Conservation (phyloP, 2,329 filamentous ascomycete genomes). For the Calonectria multiphialidica region DNA sequence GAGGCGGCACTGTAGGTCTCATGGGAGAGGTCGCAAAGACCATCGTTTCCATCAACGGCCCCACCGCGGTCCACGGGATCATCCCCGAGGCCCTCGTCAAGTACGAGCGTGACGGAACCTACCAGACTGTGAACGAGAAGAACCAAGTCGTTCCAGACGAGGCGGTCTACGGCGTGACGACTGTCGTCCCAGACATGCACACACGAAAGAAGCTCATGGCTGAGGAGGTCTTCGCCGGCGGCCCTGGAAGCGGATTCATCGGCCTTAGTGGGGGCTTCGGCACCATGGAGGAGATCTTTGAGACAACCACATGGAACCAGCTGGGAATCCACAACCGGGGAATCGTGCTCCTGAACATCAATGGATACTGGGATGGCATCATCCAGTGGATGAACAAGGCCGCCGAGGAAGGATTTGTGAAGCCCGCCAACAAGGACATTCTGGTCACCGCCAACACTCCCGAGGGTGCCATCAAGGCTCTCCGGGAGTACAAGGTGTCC, state of each 20-base stretch:
- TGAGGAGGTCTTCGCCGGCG: slow-evolving; percentile 83
- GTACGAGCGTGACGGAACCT: slow-evolving; percentile 77
- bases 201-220: slow-evolving; percentile 96
- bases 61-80: slow-evolving; percentile 88
- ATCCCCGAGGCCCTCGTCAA: slow-evolving; percentile 88
- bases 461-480: slow-evolving; percentile 76
- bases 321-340: slow-evolving; percentile 88
- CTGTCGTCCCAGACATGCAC: slow-evolving; percentile 95
- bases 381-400: slow-evolving; percentile 84
- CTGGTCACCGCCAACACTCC: slow-evolving; percentile 80
- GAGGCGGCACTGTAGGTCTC: slow-evolving; percentile 91
- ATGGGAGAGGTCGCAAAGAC: slow-evolving; percentile 96
- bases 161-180: slow-evolving; percentile 82
- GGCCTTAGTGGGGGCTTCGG: slow-evolving; percentile 92
- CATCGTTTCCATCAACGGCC: slow-evolving; percentile 85
- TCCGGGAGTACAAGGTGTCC: slow-evolving; percentile 82
- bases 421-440: slow-evolving; percentile 77
- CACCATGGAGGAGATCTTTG: slow-evolving; percentile 95
- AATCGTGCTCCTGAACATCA: slow-evolving; percentile 86
- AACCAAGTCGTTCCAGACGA: slow-evolving; percentile 73
- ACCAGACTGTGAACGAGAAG: slow-evolving; percentile 56
- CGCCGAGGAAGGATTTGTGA: slow-evolving; percentile 83
- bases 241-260: slow-evolving; percentile 88
- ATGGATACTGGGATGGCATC: slow-evolving; percentile 93
- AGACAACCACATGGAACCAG: slow-evolving; percentile 95